Evolutionary conservation across 768 basidiomycete species (phyloP).

Genomic region (Lentinula guzmanii): DNA sequence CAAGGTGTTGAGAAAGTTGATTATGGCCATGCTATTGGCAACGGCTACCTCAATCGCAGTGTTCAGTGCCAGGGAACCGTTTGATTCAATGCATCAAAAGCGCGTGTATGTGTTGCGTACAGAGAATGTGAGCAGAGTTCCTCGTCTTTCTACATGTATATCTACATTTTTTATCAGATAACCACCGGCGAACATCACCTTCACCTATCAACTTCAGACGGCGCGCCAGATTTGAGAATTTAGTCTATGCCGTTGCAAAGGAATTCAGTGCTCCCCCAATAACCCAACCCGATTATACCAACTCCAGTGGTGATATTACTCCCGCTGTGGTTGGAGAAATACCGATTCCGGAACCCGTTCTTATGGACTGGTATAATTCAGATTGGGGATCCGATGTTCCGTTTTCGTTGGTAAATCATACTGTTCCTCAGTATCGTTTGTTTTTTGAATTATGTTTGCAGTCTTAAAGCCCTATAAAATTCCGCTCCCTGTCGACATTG

Average conservation of each 20-base stretch:
- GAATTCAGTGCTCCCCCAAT: conserved; percentile 39
- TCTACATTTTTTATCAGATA: conserved; percentile 28
- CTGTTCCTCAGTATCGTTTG: conserved; percentile 1
- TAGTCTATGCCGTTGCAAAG: conserved; percentile 57
- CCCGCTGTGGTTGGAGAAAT: conserved; percentile 18
- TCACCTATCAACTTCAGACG: conserved; percentile 79
- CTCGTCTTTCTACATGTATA: conserved; percentile 19
- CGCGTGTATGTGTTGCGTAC: conserved; percentile 77
- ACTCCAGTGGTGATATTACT: background rate
- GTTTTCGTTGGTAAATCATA: conserved; percentile 56
- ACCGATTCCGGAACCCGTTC: conserved; percentile 31
- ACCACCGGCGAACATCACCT: conserved; percentile 66
- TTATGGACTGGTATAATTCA: conserved; percentile 70
- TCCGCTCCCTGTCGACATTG: conserved; percentile 43
- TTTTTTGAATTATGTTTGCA: conserved; percentile 21
- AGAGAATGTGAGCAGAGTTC: conserved; percentile 58
- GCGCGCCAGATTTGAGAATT: conserved; percentile 66
- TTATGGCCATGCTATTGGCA: conserved; percentile 39
- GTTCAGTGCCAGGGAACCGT: conserved; percentile 57
- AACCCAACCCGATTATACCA: conserved; percentile 1
- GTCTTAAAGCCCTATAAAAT: conserved; percentile 83
- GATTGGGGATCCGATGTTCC: conserved; percentile 91
- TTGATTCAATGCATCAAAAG: conserved; percentile 85
- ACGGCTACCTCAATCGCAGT: conserved; percentile 50
- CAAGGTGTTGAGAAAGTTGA: background rate